Evolutionary conservation across 805 yeast species (phyloP).

Genomic region (Yarrowia porcina): DNA sequence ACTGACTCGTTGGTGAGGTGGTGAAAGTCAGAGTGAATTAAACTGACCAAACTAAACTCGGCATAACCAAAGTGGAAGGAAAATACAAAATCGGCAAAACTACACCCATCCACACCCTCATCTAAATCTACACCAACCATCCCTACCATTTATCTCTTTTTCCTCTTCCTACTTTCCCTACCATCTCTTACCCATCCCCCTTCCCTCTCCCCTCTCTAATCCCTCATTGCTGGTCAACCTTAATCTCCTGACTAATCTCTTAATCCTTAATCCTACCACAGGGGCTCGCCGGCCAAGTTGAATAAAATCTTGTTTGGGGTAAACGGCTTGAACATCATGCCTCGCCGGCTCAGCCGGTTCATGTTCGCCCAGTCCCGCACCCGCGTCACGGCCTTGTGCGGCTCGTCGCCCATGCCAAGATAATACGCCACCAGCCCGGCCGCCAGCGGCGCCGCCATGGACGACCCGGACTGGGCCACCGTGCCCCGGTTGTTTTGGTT

Average conservation of each 20-base stretch:
- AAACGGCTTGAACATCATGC: conserved; percentile 31
- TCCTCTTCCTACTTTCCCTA: no score
- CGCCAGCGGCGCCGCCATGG: conserved; percentile 96
- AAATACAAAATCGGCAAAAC: no score
- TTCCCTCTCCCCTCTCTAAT: no score
- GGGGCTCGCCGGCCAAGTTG: conserved; percentile 34
- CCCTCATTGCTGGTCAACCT: conserved; percentile 5
- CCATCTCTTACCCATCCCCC: no score
- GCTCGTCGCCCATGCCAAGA: conserved; percentile 31
- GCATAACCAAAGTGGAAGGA: no score
- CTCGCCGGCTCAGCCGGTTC: conserved; percentile 11
- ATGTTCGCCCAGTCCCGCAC: conserved; percentile 4
- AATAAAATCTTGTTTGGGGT: conserved; percentile 33
- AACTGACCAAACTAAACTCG: no score
- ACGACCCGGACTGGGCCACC: conserved; percentile 56
- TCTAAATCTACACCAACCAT: no score
- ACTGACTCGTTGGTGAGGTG: no score
- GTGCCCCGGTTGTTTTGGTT: conserved; percentile 28
- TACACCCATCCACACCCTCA: no score
- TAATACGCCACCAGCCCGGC: conserved; percentile 86
- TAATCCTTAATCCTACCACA: conserved; percentile 29
- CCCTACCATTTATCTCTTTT: no score
- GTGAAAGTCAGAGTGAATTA: no score
- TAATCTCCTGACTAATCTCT: not conserved
- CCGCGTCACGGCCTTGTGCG: not conserved